Base-by-base conservation (phyloP, 495 filamentous ascomycete species). In the Ramalina peruviana region DNA sequence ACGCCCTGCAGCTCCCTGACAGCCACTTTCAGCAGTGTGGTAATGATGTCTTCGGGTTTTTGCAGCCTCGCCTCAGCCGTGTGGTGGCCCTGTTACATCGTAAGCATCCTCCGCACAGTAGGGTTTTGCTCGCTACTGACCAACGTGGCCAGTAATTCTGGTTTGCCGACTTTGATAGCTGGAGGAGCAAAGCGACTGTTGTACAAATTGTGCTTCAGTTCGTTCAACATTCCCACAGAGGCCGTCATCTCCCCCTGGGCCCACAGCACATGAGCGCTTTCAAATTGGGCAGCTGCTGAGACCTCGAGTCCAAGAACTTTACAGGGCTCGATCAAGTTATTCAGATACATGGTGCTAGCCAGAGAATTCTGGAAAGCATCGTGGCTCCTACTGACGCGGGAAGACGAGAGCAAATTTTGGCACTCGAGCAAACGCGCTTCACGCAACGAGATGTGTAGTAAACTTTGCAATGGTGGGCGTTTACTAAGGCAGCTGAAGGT, bases 31-130 rank as follows among this genome's bases (percentile, higher is more conserved):
- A 99, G 72, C 54, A 94, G 94, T 19, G 80, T 78, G 49, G 80
- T 77, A 40, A 96, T 85, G 40, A 97, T 95, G 43, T 76, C 78
- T 54, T 95, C 86, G 0, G 93, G 87, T 51, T 89, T 92, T 62
- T 96, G 89, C 4, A 97, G 66, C n/a, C 87, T 79, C 7, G 92
- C 92, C 59, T 93, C 86, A 1, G 92, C 92, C 40, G 94, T 79
- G 59, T 88, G 86, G 56, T 88, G 79, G 7, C 85, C 81, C 81
- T 84, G 30, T 46, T 6, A 23, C 17, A 23, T 16, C 38, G 40
- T 65, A 50, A 67, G 60, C 49, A 44, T 49, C 19, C 19, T 13
- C 2, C 6, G 7, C 11, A 27, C 2, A 36, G 17, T 13, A 6
- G 7, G n/a, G 6, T 26, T 20, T 52, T 19, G 17, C 36, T 9